phyloP scores from a whole-genome alignment of 768 basidiomycete genomes.

The Jaapia argillacea region DNA sequence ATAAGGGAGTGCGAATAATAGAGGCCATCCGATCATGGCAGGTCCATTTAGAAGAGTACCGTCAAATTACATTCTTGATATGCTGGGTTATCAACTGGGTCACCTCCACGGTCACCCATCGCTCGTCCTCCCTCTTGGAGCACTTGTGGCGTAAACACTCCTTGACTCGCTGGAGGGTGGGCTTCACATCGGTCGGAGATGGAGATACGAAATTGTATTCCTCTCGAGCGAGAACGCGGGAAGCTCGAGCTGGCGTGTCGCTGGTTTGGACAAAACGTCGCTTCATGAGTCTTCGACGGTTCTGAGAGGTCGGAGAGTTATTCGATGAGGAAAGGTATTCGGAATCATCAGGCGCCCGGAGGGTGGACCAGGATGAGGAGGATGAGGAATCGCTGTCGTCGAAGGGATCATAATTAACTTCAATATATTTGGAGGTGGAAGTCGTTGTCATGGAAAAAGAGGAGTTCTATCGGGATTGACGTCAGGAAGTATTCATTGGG shows the following conservation, averaged over 20 bases:
- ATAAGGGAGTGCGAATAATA: neutral
- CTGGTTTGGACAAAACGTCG: conserved; percentile 4
- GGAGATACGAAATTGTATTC: conserved; percentile 16
- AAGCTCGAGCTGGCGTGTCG: conserved; percentile 16
- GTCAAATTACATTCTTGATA: too few species aligned
- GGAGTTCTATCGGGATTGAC: neutral
- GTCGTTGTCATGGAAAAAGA: conserved; percentile 17
- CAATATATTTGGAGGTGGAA: conserved; percentile 23
- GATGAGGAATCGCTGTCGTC: neutral
- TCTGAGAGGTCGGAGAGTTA: too few species aligned
- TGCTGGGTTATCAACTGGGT: conserved; percentile 18
- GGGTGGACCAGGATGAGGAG: neutral
- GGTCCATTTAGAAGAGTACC: too few species aligned
- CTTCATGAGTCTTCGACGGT: conserved; percentile 1
- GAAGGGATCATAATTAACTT: conserved; percentile 10
- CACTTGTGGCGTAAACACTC: conserved; percentile 7
- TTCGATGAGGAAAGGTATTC: neutral
- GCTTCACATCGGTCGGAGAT: conserved; percentile 1
- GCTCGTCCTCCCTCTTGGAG: conserved; percentile 13
- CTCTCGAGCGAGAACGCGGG: conserved; percentile 18
- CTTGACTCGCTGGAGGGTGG: conserved; percentile 8
- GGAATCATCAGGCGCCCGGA: neutral
- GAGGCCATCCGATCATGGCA: conserved; percentile 4
- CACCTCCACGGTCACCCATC: conserved; percentile 22
- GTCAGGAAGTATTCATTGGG: too few species aligned